These are phyloP conservation scores for Apiotrichum sp. DNA, from an alignment of 1,284 basidiomycete genomes.

Conservation along the genomic window DNA sequence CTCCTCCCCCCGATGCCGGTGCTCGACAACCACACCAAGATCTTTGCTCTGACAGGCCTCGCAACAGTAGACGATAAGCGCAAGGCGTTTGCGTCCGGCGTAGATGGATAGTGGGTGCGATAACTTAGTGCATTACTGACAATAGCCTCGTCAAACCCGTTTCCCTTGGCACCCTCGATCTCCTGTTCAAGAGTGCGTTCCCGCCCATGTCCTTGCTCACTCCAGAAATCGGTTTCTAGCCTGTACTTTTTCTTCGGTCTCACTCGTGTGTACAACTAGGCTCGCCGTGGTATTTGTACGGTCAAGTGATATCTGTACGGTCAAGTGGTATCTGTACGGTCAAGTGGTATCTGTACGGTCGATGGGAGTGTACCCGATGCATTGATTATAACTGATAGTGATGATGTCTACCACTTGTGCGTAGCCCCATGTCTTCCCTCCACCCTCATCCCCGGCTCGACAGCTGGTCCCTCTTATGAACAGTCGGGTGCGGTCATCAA, in stretches of 20 bases:
- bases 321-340: too few species aligned
- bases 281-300: too few species aligned
- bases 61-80: conserved; percentile 88
- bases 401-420: too few species aligned
- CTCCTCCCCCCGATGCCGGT: background rate
- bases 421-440: too few species aligned
- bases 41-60: conserved; percentile 86
- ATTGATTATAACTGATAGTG: too few species aligned
- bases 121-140: conserved; percentile 27
- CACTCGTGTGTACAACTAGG: too few species aligned
- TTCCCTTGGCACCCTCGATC: conserved; percentile 74
- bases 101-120: conserved; percentile 66
- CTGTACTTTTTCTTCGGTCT: conserved; percentile 20
- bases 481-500: too few species aligned
- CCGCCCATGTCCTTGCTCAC: background rate
- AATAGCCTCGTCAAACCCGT: conserved; percentile 75
- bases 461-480: too few species aligned
- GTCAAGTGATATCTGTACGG: too few species aligned
- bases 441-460: too few species aligned
- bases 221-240: conserved; percentile 25
- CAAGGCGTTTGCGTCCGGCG: conserved; percentile 81
- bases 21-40: conserved; percentile 50
- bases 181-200: conserved; percentile 63
- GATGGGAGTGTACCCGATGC: too few species aligned
- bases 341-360: too few species aligned